Conservation (phyloP, 768 basidiomycete species). For the Paxillus ammoniavirescens region DNA sequence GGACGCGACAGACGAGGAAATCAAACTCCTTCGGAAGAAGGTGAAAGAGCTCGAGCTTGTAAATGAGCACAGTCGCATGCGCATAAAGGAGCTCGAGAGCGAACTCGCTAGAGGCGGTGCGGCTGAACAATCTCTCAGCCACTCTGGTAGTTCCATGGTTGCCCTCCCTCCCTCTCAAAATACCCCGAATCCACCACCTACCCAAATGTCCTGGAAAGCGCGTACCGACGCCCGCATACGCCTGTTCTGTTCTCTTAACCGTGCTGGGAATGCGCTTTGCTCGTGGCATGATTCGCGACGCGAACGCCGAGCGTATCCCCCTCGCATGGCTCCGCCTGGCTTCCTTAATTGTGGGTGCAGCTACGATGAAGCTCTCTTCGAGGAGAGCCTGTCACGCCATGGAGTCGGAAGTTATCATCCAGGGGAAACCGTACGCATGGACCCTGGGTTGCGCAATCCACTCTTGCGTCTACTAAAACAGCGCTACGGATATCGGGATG, state of each 20-base stretch:
- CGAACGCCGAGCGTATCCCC: constrained; percentile 74
- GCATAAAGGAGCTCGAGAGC: constrained; percentile 46
- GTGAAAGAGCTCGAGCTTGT: constrained; percentile 65
- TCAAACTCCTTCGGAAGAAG: constrained; percentile 52
- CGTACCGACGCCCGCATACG: constrained; percentile 73
- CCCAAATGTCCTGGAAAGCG: constrained; percentile 61
- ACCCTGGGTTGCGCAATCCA: constrained; percentile 81
- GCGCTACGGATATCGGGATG: constrained; percentile 78
- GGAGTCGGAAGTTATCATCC: constrained; percentile 80
- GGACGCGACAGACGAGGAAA: constrained; percentile 46
- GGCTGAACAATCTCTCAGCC: constrained; percentile 21
- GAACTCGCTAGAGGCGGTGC: constrained; percentile 38
- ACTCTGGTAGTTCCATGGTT: constrained; percentile 12
- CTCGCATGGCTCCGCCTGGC: constrained; percentile 76
- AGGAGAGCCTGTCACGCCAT: constrained; percentile 78
- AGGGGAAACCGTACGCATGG: constrained; percentile 86
- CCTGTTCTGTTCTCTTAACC: constrained; percentile 77
- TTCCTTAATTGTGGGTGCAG: constrained; percentile 87
- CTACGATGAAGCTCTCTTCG: constrained; percentile 81
- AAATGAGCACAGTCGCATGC: constrained; percentile 48
- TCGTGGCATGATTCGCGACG: constrained; percentile 89
- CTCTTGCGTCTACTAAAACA: constrained; percentile 68
- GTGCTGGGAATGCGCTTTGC: constrained; percentile 85
- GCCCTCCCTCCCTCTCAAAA: constrained; percentile 18
- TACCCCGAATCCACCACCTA: constrained; percentile 39